These are phyloP conservation scores for Carex myosuroides DNA, from an alignment of 176 grass and related monocot genomes.

Conservation along the genomic window DNA sequence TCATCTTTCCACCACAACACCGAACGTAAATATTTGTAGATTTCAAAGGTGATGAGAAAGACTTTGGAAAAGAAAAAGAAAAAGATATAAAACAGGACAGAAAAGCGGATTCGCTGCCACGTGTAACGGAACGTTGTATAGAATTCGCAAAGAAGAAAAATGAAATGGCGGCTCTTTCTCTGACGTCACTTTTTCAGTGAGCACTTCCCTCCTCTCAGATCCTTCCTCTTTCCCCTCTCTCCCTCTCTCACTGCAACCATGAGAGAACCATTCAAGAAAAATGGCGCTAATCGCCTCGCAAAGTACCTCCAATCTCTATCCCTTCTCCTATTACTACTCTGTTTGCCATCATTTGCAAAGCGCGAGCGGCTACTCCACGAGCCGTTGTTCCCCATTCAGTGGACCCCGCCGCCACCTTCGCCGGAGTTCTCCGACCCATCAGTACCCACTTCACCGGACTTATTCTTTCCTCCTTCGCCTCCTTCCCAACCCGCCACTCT, in stretches of 20 bases:
- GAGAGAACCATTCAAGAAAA: slow-evolving; percentile 12
- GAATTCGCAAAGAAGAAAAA: neutral
- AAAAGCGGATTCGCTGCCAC: slow-evolving; percentile 61
- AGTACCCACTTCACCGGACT: slow-evolving; percentile 44
- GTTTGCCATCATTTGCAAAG: neutral
- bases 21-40: neutral
- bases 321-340: neutral
- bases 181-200: slow-evolving; percentile 7
- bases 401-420: slow-evolving; percentile 66
- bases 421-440: slow-evolving; percentile 33
- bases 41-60: neutral
- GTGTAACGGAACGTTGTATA: slow-evolving; percentile 28
- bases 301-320: neutral
- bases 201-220: neutral
- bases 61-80: slow-evolving; percentile 18
- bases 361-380: slow-evolving; percentile 59
- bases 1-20: neutral
- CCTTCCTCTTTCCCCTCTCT: neutral
- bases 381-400: slow-evolving; percentile 80
- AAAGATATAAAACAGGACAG: slow-evolving; percentile 17
- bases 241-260: slow-evolving; percentile 22
- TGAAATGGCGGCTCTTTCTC: slow-evolving; percentile 38
- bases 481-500: slow-evolving; percentile 18
- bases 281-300: neutral
- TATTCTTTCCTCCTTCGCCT: slow-evolving; percentile 51